Percentiles rank a stretch among this genome's conserved stretches.
Evolutionary conservation across 129 eudicot genomes (phyloP).

Genomic region (Helianthus annuus): HanXRQr2.0-SUNRISE NC_035445.2:95178885-95179384

Average conservation of each 20-base stretch:
- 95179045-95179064: constrained; percentile 96
- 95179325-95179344: too few relatives aligned
- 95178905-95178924: background rate
- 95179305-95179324: too few relatives aligned
- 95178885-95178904: background rate
- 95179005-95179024: constrained; percentile 99
- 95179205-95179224: too few relatives aligned
- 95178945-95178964: constrained; percentile 98
- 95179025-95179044: constrained; percentile 99
- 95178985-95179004: constrained; percentile 98
- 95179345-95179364: too few relatives aligned
- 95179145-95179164: too few relatives aligned
- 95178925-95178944: constrained; percentile 36
- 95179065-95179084: constrained; percentile 99
- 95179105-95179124: background rate
- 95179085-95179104: background rate
- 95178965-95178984: constrained; percentile 99
- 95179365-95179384: too few relatives aligned
- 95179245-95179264: too few relatives aligned
- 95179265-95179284: too few relatives aligned
- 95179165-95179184: too few relatives aligned
- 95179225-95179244: too few relatives aligned
- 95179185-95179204: too few relatives aligned
- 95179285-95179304: too few relatives aligned
- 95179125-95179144: background rate